A percentile compares a stretch with the other conserved stretches of the same genome.
phyloP scores from a whole-genome alignment of 352 stramenopile genomes.

The Elongisporangium anandrum region DNA sequence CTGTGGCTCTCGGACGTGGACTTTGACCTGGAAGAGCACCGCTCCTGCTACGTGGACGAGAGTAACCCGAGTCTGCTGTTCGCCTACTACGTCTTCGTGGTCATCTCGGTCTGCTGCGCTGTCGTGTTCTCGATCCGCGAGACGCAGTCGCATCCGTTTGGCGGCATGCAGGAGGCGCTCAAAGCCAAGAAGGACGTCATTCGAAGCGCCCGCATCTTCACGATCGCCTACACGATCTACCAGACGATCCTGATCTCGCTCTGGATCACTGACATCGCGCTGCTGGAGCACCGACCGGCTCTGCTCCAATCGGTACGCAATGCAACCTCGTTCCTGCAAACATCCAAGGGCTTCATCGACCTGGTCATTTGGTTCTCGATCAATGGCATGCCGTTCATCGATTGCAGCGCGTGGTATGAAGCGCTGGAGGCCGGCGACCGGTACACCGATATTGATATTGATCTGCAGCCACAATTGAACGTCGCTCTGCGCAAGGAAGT shows the following conservation, averaged over 20 bases:
- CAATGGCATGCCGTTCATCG: slow-evolving; percentile 38
- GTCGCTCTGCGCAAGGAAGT: slow-evolving; percentile 84
- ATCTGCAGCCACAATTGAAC: slow-evolving; percentile 84
- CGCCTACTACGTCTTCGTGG: slow-evolving; percentile 74
- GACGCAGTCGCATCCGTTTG: slow-evolving; percentile 62
- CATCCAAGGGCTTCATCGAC: slow-evolving; percentile 75
- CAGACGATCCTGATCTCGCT: slow-evolving; percentile 80
- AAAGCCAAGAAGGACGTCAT: slow-evolving; percentile 82
- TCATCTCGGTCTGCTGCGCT: slow-evolving; percentile 61
- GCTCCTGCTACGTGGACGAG: slow-evolving; percentile 73
- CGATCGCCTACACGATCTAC: slow-evolving; percentile 76
- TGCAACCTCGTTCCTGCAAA: slow-evolving; percentile 63
- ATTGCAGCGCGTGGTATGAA: slow-evolving; percentile 23
- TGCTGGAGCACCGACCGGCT: slow-evolving; percentile 23
- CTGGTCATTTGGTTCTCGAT: slow-evolving; percentile 83
- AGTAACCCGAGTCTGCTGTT: slow-evolving; percentile 53
- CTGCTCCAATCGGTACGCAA: slow-evolving; percentile 44
- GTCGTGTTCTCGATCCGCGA: slow-evolving; percentile 64
- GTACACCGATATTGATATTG: slow-evolving; percentile 75
- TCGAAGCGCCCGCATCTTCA: slow-evolving; percentile 76
- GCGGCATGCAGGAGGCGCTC: slow-evolving; percentile 73
- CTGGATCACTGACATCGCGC: slow-evolving; percentile 60
- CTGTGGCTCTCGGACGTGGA: slow-evolving; percentile 52
- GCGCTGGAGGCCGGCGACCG: slow-evolving; percentile 35
- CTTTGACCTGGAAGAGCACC: slow-evolving; percentile 44